Base-by-base conservation (phyloP, 306 rosid species). In the Ormosia semicastrata region DNA sequence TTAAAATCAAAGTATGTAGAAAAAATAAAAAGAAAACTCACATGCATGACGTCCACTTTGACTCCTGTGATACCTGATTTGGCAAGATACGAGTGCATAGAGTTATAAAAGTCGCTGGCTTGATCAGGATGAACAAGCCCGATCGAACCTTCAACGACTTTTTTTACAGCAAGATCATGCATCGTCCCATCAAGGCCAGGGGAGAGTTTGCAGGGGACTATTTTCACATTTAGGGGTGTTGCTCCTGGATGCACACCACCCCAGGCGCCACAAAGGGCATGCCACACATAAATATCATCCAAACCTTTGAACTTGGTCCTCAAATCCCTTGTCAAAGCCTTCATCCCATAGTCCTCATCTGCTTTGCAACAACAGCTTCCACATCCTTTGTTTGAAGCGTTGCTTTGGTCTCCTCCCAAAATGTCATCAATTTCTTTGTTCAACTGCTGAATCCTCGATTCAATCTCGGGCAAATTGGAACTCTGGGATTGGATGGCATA, bases 161-260 rank as follows among this genome's bases (percentile, higher is more conserved):
- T 91, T 44, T 85, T 91, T 69, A 91, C 97, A 9, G 97, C 97
- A 30, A 89, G 97, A 85, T 94, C 97, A 7, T 29, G 49, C 97
- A 94, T 92, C 0, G 97, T 90, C 15, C 91, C 91, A 24, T 92
- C 93, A 39, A 94, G 94, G 0, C 94, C 91, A 8, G 92, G 89
- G 6, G 97, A 90, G 75, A 85, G 84, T 81, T 89, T 84, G 79
- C 97, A 91, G 8, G 94, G 90, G 29, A 40, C 24, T 47, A 92
- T 71, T 58, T 82, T 91, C 0, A 91, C 79, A 52, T 83, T 52
- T 5, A 92, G 81, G 73, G 85, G 91, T 8, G 97, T 91, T 1
- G 97, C 8, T 46, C 92, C 89, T 2, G 97, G 98, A 66, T 93
- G 86, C 57, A 94, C 97, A 59, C 98, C 97, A 75, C 97, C 98